Evolutionary conservation across 768 basidiomycete genomes (phyloP).

Genomic region (Xanthoconium purpureum): DNA sequence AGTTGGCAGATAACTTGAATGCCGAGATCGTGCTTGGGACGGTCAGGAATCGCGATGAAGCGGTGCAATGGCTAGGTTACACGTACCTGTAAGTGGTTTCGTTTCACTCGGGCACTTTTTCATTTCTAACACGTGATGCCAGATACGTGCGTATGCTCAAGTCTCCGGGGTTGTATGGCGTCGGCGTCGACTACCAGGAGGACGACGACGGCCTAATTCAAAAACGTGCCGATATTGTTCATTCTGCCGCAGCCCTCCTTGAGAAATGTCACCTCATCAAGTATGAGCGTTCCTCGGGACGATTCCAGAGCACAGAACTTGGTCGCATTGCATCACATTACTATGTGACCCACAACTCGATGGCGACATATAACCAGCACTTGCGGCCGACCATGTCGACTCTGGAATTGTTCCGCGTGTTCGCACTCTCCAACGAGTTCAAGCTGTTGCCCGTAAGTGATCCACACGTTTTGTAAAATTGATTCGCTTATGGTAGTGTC

Average conservation of each 20-base stretch:
- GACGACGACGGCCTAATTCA: constrained; percentile 81
- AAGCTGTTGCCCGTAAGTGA: constrained; percentile 16
- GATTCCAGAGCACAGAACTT: constrained; percentile 5
- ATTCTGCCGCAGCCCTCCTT: constrained; percentile 87
- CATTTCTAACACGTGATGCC: background rate
- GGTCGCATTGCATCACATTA: constrained; percentile 2
- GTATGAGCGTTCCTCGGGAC: constrained; percentile 40
- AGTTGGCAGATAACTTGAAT: constrained; percentile 92
- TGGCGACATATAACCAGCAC: constrained; percentile 96
- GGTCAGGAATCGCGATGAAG: constrained; percentile 92
- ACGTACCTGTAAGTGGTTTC: constrained; percentile 72
- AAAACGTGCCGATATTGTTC: constrained; percentile 90
- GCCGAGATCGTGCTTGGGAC: constrained; percentile 96
- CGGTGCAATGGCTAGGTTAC: constrained; percentile 95
- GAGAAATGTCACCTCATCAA: constrained; percentile 95
- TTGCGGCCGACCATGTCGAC: constrained; percentile 81
- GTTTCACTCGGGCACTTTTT: constrained; percentile 1
- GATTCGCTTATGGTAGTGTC: background rate
- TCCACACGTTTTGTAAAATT: background rate
- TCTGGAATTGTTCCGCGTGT: constrained; percentile 57
- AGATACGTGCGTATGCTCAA: constrained; percentile 96
- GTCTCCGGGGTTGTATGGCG: constrained; percentile 81
- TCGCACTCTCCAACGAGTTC: constrained; percentile 4
- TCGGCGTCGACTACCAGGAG: constrained; percentile 87
- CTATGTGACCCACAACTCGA: constrained; percentile 72